Base-by-base conservation (phyloP, 306 rosid species). In the Macrotyloma uniflorum region DNA sequence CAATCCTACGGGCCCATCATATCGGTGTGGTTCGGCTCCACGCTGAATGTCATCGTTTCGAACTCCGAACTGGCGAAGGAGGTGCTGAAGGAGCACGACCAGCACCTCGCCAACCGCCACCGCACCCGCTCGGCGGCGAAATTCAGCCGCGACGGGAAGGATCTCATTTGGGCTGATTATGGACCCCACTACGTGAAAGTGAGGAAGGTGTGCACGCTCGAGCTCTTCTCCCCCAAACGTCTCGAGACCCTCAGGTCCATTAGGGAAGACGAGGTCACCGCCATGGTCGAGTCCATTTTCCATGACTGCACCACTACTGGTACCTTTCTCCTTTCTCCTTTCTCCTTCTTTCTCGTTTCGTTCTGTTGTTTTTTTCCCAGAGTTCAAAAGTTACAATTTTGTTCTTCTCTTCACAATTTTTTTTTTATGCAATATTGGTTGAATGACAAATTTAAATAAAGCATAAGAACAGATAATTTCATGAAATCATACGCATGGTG, bases 161-260 rank as follows among this genome's bases (percentile, higher is more conserved):
- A 94, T 58, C 91, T 94, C 0, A 90, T 92, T 4, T 94, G 97
- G 98, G 98, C 98, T 0, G 98, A 94, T 40, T 94, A 92, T 69
- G 98, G 98, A 0, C 95, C 98, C 0, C 98, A 94, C 76, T 94
- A 94, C n/a, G 98, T 94, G 2, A 94, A 92, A 84, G 98, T 94
- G 1, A 90, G 98, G 80, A 94, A 90, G 82, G 95, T 94, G 0
- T 94, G 98, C 54, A 92, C 97, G 2, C 84, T 94, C 0, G 98
- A 94, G 87, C 95, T 94, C n/a, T 94, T 94, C 89, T 33, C 98
- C 0, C 93, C 93, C 0, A 94, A 87, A 80, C 83, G 97, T 15
- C 83, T 94, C 0, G 97, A 90, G 32, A 76, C 87, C 16, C 70
- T 94, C 14, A 82, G 97, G 5, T 95, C 95, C 23, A 90, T 94